Evolutionary conservation across 179 eudicot genomes (phyloP), one percentile per base, ranked within the genome.

Genomic region (Sideroxylon spinosum): DNA sequence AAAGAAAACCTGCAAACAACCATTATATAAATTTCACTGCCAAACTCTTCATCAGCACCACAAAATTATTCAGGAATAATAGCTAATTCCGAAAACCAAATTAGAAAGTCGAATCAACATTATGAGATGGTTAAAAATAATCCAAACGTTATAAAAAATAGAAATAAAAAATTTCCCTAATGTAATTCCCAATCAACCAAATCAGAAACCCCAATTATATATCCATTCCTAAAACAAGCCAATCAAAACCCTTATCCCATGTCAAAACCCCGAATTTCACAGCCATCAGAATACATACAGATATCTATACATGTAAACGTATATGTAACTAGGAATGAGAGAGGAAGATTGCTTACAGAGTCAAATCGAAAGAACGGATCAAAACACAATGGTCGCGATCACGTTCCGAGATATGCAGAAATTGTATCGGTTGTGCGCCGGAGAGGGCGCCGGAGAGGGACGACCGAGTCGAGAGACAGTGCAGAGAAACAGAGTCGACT

Each of bases 341-440:
- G 46, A 20, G 19, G 50, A 37, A 11, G 53, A 59, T 12, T 37
- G 44, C 77, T 74, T 59, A 59, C 68, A 48, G 2, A 37, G 50
- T 44, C 26, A 59, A 73, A 73, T 28, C 9, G 76, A 57, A n/a
- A 3, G 67, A 37, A 74, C 12, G 67, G 74, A 61, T 74, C 50
- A 53, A 59, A 74, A 37, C 20, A 11, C 7, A 23, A 13, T 13
- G 3, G 19, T 37, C 28, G 22, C 53, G 67, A 37, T 57, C 28
- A 74, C 46, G 17, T 7, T 23, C 28, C 6, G 2, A 14, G 3
- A 3, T 28, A 3, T 13, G 11, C 23, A 49, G n/a, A 12, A 37
- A 37, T 37, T 49, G 25, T 13, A 4, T 48, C 0, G 28, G 19
- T 12, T 14, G 73, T 50, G 32, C 23, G 60, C 10, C 25, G 46